phyloP scores from a whole-genome alignment of 805 yeast species.

The Lipomyces kockii region DNA sequence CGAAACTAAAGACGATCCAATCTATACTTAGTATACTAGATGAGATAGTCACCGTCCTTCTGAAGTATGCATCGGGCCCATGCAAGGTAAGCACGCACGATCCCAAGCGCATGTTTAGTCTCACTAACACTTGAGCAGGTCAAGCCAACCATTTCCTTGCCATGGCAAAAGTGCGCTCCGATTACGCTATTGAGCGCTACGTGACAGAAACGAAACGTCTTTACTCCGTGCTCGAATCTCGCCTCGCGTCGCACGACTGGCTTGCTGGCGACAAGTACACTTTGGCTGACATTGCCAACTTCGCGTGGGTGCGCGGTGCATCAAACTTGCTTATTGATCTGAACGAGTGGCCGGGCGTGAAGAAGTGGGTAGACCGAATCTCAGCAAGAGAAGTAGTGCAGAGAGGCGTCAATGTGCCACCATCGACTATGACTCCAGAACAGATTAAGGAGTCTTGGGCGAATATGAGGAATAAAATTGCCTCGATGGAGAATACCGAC shows the following conservation, averaged over 20 bases:
- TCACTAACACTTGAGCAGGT: slow-evolving; percentile 49
- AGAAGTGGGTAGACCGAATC: slow-evolving; percentile 89
- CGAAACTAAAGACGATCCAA: no score
- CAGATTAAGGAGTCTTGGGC: not conserved
- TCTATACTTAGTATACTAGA: no score
- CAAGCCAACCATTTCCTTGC: slow-evolving; percentile 57
- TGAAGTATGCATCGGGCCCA: no score
- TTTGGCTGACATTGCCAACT: slow-evolving; percentile 51
- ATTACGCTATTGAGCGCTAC: slow-evolving; percentile 59
- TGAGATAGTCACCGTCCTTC: no score
- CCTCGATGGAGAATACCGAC: slow-evolving; percentile 11
- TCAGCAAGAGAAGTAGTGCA: slow-evolving; percentile 83
- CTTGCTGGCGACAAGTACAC: slow-evolving; percentile 63
- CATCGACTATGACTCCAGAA: not conserved
- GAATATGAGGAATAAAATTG: slow-evolving; percentile 7
- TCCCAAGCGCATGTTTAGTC: not conserved
- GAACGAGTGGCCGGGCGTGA: slow-evolving; percentile 61
- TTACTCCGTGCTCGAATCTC: slow-evolving; percentile 58
- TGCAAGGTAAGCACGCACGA: slow-evolving; percentile 57
- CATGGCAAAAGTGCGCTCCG: slow-evolving; percentile 12
- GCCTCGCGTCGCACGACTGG: slow-evolving; percentile 49
- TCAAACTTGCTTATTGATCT: slow-evolving; percentile 26
- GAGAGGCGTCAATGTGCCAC: slow-evolving; percentile 40
- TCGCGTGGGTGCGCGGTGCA: slow-evolving; percentile 24
- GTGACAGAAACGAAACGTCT: slow-evolving; percentile 57